Evolutionary conservation across 1,139 yeast genomes (phyloP).

Genomic region (Geotrichum cucujoidarum): DNA sequence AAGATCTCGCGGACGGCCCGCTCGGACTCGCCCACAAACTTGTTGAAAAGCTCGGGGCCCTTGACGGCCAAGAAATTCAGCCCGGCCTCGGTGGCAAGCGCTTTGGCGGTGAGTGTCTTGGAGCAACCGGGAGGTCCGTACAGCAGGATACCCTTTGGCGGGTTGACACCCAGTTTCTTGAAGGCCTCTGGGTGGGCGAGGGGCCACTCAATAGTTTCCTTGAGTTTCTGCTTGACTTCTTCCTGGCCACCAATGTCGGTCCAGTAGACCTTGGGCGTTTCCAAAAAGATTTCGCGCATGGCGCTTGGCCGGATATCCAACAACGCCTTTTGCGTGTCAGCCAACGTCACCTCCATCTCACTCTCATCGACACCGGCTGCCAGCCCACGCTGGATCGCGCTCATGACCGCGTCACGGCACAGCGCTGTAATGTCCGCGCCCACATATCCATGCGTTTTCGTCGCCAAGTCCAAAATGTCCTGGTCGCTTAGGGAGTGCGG

Average conservation of each 20-base stretch:
- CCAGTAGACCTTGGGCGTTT: slow-evolving; percentile 93
- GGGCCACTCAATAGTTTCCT: slow-evolving; percentile 90
- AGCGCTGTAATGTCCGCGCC: slow-evolving; percentile 92
- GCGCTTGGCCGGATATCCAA: slow-evolving; percentile 88
- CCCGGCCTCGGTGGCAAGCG: slow-evolving; percentile 92
- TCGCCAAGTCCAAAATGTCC: slow-evolving; percentile 56
- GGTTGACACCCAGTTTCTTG: slow-evolving; percentile 67
- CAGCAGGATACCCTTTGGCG: slow-evolving; percentile 85
- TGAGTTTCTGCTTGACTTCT: slow-evolving; percentile 67
- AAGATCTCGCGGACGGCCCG: slow-evolving; percentile 83
- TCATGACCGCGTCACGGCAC: slow-evolving; percentile 84
- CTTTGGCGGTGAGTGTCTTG: slow-evolving; percentile 88
- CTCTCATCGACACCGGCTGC: slow-evolving; percentile 37
- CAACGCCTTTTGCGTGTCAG: slow-evolving; percentile 64
- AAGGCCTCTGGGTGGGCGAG: slow-evolving; percentile 78
- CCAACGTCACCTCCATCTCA: slow-evolving; percentile 39
- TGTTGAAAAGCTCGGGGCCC: slow-evolving; percentile 92
- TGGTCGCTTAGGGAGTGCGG: slow-evolving; percentile 53
- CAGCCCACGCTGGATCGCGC: slow-evolving; percentile 63
- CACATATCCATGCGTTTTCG: slow-evolving; percentile 91
- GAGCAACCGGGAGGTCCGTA: slow-evolving; percentile 99
- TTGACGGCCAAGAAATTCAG: slow-evolving; percentile 87
- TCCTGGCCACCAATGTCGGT: slow-evolving; percentile 94
- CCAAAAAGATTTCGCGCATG: slow-evolving; percentile 90
- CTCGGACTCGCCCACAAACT: slow-evolving; percentile 93